Evolutionary conservation across 495 filamentous ascomycete species (phyloP).

Genomic region (Annulohypoxylon nitens): DNA sequence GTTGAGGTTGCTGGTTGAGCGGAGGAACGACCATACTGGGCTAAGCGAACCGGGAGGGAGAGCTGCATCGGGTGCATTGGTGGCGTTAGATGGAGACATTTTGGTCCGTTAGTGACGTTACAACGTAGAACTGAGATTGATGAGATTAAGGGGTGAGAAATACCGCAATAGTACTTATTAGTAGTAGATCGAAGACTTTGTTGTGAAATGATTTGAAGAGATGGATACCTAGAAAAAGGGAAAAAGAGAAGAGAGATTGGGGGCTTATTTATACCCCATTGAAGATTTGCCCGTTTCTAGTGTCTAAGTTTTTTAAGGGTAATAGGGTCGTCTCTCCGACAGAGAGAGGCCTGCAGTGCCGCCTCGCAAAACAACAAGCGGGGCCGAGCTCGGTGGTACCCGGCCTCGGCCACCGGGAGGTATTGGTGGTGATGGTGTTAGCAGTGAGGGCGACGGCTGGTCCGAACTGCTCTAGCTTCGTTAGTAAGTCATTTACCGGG

Average conservation of each 20-base stretch:
- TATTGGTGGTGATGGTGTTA: too few relatives aligned
- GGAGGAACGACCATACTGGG: background rate
- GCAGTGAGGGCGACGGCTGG: too few relatives aligned
- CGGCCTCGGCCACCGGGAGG: too few relatives aligned
- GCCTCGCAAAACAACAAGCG: too few relatives aligned
- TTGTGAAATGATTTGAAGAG: background rate
- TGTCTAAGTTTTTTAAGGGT: too few relatives aligned
- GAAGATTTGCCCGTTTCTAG: too few relatives aligned
- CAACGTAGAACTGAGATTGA: background rate
- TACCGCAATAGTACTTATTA: background rate
- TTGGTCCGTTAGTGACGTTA: constrained; percentile 9
- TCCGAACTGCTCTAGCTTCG: too few relatives aligned
- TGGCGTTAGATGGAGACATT: constrained; percentile 5
- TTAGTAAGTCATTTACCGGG: too few relatives aligned
- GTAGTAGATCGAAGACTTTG: background rate
- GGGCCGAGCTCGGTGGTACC: too few relatives aligned
- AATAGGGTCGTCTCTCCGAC: too few relatives aligned
- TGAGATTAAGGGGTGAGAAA: background rate
- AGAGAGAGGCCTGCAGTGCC: too few relatives aligned
- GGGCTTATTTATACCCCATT: background rate
- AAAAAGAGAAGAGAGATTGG: background rate
- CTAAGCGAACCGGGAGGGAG: background rate
- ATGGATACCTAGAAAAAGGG: background rate
- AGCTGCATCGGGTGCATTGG: background rate
- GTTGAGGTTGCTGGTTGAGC: background rate